A percentile compares a stretch with the other conserved stretches of the same genome.
Evolutionary conservation across 495 filamentous ascomycete genomes (phyloP).

Genomic region (Penicillium mononematosum): DNA sequence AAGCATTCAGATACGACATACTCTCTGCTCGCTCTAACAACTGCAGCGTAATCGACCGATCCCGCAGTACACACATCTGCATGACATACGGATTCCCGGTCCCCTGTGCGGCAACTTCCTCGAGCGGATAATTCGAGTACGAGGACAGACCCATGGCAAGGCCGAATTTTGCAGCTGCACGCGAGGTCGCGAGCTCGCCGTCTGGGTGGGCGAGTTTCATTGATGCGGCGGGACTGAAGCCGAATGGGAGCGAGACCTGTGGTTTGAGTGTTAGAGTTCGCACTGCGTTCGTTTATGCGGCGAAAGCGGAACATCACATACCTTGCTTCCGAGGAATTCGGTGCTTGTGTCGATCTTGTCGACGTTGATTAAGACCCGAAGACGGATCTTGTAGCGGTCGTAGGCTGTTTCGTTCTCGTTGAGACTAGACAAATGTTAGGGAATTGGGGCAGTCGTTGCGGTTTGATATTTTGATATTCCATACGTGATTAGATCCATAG

Average conservation of each 20-base stretch:
- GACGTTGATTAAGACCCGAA: constrained; percentile 56
- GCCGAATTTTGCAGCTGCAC: constrained; percentile 74
- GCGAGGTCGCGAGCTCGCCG: constrained; percentile 77
- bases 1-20: constrained; percentile 17
- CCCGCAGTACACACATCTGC: constrained; percentile 94
- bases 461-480: not conserved
- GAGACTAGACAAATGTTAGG: constrained; percentile 28
- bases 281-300: not conserved
- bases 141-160: constrained; percentile 56
- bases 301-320: not conserved
- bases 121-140: constrained; percentile 51
- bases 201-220: constrained; percentile 84
- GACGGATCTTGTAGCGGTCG: constrained; percentile 53
- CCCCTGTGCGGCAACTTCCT: constrained; percentile 49
- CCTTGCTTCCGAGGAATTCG: constrained; percentile 43
- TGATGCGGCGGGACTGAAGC: constrained; percentile 82
- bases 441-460: not conserved
- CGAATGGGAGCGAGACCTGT: constrained; percentile 72
- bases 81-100: constrained; percentile 46
- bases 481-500: constrained; percentile 41
- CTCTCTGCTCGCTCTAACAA: constrained; percentile 85
- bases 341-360: constrained; percentile 49
- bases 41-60: constrained; percentile 78
- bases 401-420: constrained; percentile 53
- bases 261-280: constrained; percentile 10